Percentiles rank a stretch among this genome's conserved stretches.
phyloP scores from a whole-genome alignment of 352 stramenopile species.

The Blastocystis sp. region DNA sequence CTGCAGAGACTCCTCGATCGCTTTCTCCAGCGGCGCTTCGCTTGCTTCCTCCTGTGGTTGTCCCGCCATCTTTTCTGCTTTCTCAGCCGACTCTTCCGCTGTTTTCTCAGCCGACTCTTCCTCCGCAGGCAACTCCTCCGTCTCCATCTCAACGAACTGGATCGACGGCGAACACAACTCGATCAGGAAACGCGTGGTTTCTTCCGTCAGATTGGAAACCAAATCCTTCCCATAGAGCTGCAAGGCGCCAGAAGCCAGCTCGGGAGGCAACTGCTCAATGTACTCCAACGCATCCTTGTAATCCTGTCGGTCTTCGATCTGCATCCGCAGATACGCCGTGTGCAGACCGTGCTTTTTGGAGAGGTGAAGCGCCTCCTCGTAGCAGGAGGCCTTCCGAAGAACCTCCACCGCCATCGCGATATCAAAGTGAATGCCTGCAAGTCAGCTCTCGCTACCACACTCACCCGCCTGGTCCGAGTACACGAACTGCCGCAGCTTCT shows the following conservation, averaged over 20 bases:
- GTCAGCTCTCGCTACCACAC: neutral
- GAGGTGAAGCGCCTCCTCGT: slow-evolving; percentile 73
- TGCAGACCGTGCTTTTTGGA: slow-evolving; percentile 75
- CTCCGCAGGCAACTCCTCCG: neutral
- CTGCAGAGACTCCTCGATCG: too few species aligned
- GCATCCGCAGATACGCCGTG: slow-evolving; percentile 80
- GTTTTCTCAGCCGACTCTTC: neutral
- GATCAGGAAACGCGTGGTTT: slow-evolving; percentile 79
- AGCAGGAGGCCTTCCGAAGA: slow-evolving; percentile 76
- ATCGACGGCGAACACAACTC: slow-evolving; percentile 67
- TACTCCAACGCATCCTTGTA: slow-evolving; percentile 77
- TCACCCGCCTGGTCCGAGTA: slow-evolving; percentile 65
- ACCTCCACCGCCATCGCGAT: slow-evolving; percentile 80
- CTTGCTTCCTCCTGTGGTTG: too few species aligned
- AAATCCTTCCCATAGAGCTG: slow-evolving; percentile 77
- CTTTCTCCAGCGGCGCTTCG: too few species aligned
- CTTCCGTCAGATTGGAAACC: slow-evolving; percentile 71
- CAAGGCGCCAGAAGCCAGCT: slow-evolving; percentile 59
- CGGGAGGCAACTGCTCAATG: slow-evolving; percentile 62
- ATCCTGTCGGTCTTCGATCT: slow-evolving; percentile 74
- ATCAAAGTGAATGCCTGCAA: slow-evolving; percentile 73
- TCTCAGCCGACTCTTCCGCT: too few species aligned
- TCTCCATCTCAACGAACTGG: neutral
- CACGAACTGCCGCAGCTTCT: slow-evolving; percentile 81
- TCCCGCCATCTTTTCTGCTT: too few species aligned